These are phyloP conservation scores for Rusavskia elegans DNA, from an alignment of 495 filamentous ascomycete genomes.

Conservation along the genomic window DNA sequence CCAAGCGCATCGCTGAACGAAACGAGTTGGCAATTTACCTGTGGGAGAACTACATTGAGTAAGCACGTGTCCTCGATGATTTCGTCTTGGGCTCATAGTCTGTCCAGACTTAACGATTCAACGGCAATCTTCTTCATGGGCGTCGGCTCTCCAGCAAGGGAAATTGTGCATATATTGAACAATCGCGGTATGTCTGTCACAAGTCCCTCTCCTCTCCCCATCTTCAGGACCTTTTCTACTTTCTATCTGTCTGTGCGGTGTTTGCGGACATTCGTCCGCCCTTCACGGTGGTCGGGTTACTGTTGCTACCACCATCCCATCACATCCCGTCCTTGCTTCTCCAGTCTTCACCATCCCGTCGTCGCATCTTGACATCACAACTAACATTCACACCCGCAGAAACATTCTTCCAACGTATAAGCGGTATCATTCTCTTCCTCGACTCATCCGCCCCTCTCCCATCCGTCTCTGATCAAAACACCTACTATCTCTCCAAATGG, in stretches of 20 bases:
- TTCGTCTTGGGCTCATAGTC: not conserved
- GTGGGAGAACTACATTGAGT: slow-evolving; percentile 96
- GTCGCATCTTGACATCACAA: not conserved
- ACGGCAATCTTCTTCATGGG: slow-evolving; percentile 71
- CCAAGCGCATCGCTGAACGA: slow-evolving; percentile 32
- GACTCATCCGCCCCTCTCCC: slow-evolving; percentile 14
- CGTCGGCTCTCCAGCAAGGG: slow-evolving; percentile 59
- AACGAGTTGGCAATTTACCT: slow-evolving; percentile 70
- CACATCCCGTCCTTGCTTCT: no score
- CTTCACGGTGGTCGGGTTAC: not conserved
- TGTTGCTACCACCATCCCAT: no score
- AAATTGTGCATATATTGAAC: slow-evolving; percentile 51
- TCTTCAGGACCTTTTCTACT: not conserved
- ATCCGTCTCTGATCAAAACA: slow-evolving; percentile 47
- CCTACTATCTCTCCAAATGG: slow-evolving; percentile 49
- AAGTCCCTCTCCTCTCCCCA: not conserved
- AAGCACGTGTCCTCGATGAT: slow-evolving; percentile 9
- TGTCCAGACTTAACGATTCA: slow-evolving; percentile 38
- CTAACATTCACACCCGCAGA: slow-evolving; percentile 16
- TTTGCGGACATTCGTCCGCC: not conserved
- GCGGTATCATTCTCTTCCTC: slow-evolving; percentile 40
- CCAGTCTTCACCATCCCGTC: no score
- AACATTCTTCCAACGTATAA: slow-evolving; percentile 33
- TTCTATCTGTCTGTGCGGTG: no score
- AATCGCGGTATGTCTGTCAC: slow-evolving; percentile 36